phyloP scores from a whole-genome alignment of 805 yeast species.

The Yamadazyma olivae region DNA sequence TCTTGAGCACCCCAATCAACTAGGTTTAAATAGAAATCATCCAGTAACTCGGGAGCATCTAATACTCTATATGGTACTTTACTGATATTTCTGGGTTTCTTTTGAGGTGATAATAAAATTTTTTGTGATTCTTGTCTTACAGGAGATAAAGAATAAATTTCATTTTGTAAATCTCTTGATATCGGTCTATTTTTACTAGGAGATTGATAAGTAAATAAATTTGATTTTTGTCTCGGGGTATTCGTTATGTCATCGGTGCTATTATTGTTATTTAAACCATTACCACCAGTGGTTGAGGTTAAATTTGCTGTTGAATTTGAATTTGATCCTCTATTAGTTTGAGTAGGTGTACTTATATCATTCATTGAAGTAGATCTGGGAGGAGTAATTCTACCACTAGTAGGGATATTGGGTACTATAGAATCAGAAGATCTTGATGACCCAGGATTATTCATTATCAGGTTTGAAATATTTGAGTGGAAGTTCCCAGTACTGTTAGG shows the following conservation, averaged over 20 bases:
- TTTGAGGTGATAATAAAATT: constrained; percentile 76
- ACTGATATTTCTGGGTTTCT: constrained; percentile 71
- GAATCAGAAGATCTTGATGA: constrained; percentile 11
- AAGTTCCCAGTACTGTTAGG: constrained; percentile 20
- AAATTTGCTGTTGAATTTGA: neutral
- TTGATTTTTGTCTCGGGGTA: constrained; percentile 47
- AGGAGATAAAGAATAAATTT: constrained; percentile 77
- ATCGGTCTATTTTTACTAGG: constrained; percentile 63
- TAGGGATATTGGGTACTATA: constrained; percentile 7
- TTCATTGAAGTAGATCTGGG: constrained; percentile 15
- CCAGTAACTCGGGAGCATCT: constrained; percentile 94
- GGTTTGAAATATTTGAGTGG: constrained; percentile 1
- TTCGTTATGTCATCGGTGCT: constrained; percentile 17
- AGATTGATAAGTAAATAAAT: constrained; percentile 71
- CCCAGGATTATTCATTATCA: constrained; percentile 7
- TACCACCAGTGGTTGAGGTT: neutral
- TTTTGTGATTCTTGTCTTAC: constrained; percentile 86
- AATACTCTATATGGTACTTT: constrained; percentile 89
- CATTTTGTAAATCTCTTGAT: constrained; percentile 64
- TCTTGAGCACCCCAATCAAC: constrained; percentile 96
- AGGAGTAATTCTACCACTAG: constrained; percentile 21
- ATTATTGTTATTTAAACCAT: neutral
- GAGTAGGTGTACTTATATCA: constrained; percentile 4
- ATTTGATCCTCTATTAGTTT: neutral
- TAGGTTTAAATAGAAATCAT: constrained; percentile 87